Evolutionary conservation across 2,329 filamentous ascomycete genomes (phyloP), one percentile per base, ranked within the genome.

Genomic region (Pseudocercospora crystallina): DNA sequence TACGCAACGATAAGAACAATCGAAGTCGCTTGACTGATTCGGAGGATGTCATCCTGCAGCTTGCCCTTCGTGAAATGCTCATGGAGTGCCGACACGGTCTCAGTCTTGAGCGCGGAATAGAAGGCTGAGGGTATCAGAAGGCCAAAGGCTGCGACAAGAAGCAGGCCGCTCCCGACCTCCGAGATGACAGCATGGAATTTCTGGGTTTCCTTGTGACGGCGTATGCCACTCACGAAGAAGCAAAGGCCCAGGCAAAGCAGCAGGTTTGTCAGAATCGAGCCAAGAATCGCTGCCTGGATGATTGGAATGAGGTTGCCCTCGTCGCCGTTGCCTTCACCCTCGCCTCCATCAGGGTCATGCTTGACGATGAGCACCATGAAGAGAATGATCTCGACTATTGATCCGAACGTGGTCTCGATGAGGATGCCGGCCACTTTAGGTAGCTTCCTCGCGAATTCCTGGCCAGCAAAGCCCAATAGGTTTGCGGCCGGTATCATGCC

Each of bases 221-320:
- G 75, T 34, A 92, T 62, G 10, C 89, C 89, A 34, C 87, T 87
- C 14, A 84, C 79, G 59, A 92, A 84, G 74, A 95, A 95, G 68
- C 88, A 92, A 42, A 86, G 64, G 0, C 62, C 61, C 12, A 94
- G 71, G 61, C 89, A 94, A 3, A 95, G 76, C 37, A 94, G 73
- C 71, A 94, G 79, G 29, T 89, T 95, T 10, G 89, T 89, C 32
- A 95, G 70, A 33, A 95, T 86, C 0, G 86, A 90, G 12, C 89
- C 89, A 1, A 95, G 73, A 48, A 95, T 90, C n/a, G 89, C 89
- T 41, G 87, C 87, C 65, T 89, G 83, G 59, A 94, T 89, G 58
- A 94, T 85, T 5, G 59, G 58, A 9, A 69, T 56, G 10, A 58
- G 34, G 12, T 58, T 58, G 1, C 56, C 58, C 20, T 75, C 77